Evolutionary conservation across 305 asterid species (phyloP).

Genomic region (Euphrasia arctica): DNA sequence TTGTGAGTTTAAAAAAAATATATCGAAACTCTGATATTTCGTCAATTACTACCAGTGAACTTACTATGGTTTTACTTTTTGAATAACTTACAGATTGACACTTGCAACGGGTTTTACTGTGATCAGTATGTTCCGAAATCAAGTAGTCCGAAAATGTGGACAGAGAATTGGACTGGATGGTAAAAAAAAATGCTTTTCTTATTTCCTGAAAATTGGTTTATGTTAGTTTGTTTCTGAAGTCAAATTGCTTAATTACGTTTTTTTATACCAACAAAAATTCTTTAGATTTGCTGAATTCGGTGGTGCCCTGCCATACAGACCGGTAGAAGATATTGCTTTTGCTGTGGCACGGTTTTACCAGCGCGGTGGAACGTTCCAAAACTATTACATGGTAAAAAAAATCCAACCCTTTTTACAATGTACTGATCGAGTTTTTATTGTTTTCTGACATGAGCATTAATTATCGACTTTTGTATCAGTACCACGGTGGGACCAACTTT

Average conservation of each 20-base stretch:
- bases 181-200: constrained; percentile 27
- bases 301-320: constrained; percentile 77
- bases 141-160: constrained; percentile 89
- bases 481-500: constrained; percentile 98
- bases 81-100: constrained; percentile 61
- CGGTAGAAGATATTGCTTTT: constrained; percentile 88
- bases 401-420: background rate
- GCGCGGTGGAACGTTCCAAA: constrained; percentile 93
- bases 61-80: constrained; percentile 7
- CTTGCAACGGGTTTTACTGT: constrained; percentile 96
- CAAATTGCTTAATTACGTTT: background rate
- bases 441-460: constrained; percentile 3
- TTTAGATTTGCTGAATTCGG: constrained; percentile 86
- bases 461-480: constrained; percentile 41
- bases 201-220: constrained; percentile 7
- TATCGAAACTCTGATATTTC: constrained; percentile 2
- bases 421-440: background rate
- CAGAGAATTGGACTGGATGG: constrained; percentile 99
- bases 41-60: constrained; percentile 2
- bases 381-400: constrained; percentile 82
- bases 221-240: background rate
- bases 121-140: constrained; percentile 94
- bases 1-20: constrained; percentile 39
- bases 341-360: constrained; percentile 95
- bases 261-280: background rate